A percentile compares a stretch with the other conserved stretches of the same genome.
phyloP scores from a whole-genome alignment of 129 eudicot species.

The Lactuca saligna region DNA sequence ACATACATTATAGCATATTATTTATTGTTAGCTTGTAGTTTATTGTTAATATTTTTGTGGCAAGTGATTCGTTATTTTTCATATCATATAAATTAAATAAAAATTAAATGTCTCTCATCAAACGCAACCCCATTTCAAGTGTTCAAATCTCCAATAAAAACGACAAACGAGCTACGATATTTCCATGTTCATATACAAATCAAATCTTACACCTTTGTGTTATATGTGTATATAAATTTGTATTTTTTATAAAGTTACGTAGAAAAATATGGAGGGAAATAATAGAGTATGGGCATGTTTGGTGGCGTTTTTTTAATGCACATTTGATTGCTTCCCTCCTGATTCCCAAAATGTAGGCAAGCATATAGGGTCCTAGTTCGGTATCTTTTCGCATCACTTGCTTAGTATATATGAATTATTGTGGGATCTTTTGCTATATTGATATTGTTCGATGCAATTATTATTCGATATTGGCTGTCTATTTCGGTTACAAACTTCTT shows the following conservation, averaged over 20 bases:
- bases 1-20: no score
- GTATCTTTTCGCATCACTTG: constrained; percentile 15
- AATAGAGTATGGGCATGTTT: constrained; percentile 7
- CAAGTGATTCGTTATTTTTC: not conserved
- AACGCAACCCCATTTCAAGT: no score
- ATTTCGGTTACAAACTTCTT: not conserved
- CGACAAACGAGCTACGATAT: no score
- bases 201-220: not conserved
- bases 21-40: no score
- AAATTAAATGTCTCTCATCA: not conserved
- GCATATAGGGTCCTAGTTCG: constrained; percentile 24
- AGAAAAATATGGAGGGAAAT: not conserved
- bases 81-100: not conserved
- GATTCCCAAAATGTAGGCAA: constrained; percentile 11
- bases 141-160: no score
- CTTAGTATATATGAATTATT: not conserved
- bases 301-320: constrained; percentile 22
- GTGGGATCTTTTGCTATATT: not conserved
- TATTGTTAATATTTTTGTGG: no score
- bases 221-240: not conserved
- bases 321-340: constrained; percentile 25
- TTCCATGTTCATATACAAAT: no score
- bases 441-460: not conserved
- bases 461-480: not conserved
- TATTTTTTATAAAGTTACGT: not conserved